phyloP scores from a whole-genome alignment of 768 basidiomycete genomes.

The Multifurca ochricompacta region DNA sequence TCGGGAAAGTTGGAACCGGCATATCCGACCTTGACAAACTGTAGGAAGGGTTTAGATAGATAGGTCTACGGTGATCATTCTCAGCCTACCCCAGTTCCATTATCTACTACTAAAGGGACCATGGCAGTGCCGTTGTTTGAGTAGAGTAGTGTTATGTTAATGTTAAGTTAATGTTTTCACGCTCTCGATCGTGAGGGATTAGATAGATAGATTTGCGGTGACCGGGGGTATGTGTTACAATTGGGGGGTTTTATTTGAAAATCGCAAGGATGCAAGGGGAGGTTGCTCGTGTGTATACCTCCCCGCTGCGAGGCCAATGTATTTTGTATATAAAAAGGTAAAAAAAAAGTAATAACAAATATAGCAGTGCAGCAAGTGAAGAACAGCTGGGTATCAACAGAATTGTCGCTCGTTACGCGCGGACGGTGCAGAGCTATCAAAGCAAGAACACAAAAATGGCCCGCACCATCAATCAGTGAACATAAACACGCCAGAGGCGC shows the following conservation, averaged over 20 bases:
- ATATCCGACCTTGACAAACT: slow-evolving; percentile 62
- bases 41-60: not conserved
- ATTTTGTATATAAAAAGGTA: too few relatives aligned
- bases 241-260: too few relatives aligned
- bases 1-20: slow-evolving; percentile 62
- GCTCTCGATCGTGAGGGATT: not conserved
- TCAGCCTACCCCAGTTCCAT: slow-evolving; percentile 51
- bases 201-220: not conserved
- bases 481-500: not conserved
- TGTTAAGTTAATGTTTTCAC: not conserved
- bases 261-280: too few relatives aligned
- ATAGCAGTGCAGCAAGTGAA: not conserved
- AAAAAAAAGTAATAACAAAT: slow-evolving; percentile 2
- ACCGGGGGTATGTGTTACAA: too few relatives aligned
- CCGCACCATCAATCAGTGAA: not conserved
- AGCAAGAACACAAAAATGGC: not conserved
- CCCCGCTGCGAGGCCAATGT: not conserved
- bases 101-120: slow-evolving; percentile 50
- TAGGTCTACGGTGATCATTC: not conserved
- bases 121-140: slow-evolving; percentile 19
- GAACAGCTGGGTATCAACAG: slow-evolving; percentile 3
- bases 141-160: not conserved
- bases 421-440: not conserved
- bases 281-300: too few relatives aligned
- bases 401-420: not conserved